Base-by-base conservation (phyloP, 2,329 filamentous ascomycete genomes). In the Volutella citrinella region DNA sequence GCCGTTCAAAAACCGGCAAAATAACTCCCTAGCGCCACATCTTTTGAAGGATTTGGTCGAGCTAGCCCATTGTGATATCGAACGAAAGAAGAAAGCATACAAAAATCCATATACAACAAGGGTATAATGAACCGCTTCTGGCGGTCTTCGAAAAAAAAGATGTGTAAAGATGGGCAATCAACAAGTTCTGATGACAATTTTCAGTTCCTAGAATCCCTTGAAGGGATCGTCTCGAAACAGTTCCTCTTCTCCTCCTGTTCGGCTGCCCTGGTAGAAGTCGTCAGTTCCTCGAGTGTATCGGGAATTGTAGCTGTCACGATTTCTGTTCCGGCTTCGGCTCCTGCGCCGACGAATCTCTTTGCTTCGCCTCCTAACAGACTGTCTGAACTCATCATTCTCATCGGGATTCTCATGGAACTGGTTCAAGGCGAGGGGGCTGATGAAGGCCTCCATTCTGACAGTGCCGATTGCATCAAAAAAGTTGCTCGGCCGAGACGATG, bases 371-470 rank as follows among this genome's bases (percentile, higher is more conserved):
- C 76, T 65, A 5, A 66, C 64, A 6, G 64, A 57, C 28, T 69
- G 65, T 31, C 65, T 61, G 41, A 68, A 63, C 42, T 78, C 73
- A 16, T 76, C 72, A 15, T 65, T 58, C 43, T 76, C 73, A 34
- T 72, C 66, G 0, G 67, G 63, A 25, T 65, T 60, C 10, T 74
- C 70, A 10, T 66, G 63, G 32, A 70, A 64, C 18, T 65, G 64
- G 4, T 65, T 65, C 41, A 70, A 67, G 2, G 74, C 67, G 10
- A 82, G 58, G 1, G 79, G 79, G 49, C 71, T 80, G 48, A 98
- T 94, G 59, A 97, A 98, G 0, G 93, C 93, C 61, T 97, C 91
- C 91, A 98, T 97, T 18, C 93, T 80, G 28, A 97, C 80, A 3
- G 90, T 97, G 2, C 90, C 89, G 38, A 94, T 83, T 2, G 85